Evolutionary conservation across 352 stramenopile genomes (phyloP).

Genomic region (Thalassiosira mediterranea): DNA sequence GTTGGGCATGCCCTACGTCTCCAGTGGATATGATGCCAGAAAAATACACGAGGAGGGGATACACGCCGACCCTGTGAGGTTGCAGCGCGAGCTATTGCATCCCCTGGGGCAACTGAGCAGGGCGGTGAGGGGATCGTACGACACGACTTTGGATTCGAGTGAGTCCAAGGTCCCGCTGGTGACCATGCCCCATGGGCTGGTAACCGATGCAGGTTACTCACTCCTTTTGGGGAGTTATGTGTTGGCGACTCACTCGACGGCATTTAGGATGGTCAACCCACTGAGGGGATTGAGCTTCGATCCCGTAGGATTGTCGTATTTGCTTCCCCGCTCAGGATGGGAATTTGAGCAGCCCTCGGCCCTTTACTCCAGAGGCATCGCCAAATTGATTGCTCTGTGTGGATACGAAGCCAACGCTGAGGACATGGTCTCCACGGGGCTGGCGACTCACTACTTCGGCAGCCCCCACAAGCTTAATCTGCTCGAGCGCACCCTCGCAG

Average conservation of each 20-base stretch:
- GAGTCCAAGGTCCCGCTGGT: constrained; percentile 66
- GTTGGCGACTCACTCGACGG: constrained; percentile 65
- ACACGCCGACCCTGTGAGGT: constrained; percentile 5
- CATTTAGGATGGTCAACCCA: constrained; percentile 70
- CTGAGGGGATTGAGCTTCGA: constrained; percentile 72
- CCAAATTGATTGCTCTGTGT: constrained; percentile 61
- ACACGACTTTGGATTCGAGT: constrained; percentile 22
- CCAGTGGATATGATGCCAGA: constrained; percentile 71
- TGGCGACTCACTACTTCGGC: constrained; percentile 72
- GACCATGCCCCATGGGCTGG: constrained; percentile 65
- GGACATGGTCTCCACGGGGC: constrained; percentile 79
- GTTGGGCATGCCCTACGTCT: constrained; percentile 41
- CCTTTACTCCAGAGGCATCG: constrained; percentile 54
- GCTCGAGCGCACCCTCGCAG: constrained; percentile 61
- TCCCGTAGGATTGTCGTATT: constrained; percentile 73
- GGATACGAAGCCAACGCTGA: constrained; percentile 69
- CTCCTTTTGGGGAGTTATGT: constrained; percentile 67
- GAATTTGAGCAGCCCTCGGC: constrained; percentile 67
- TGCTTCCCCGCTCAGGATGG: constrained; percentile 68
- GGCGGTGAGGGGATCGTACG: constrained; percentile 37
- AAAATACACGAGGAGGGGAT: constrained; percentile 39
- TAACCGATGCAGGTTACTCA: constrained; percentile 74
- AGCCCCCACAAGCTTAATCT: constrained; percentile 46
- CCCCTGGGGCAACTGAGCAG: constrained; percentile 28
- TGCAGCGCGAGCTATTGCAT: constrained; percentile 41